phyloP scores from a whole-genome alignment of 257 asterid genomes.

The Solanum phureja region DNA sequence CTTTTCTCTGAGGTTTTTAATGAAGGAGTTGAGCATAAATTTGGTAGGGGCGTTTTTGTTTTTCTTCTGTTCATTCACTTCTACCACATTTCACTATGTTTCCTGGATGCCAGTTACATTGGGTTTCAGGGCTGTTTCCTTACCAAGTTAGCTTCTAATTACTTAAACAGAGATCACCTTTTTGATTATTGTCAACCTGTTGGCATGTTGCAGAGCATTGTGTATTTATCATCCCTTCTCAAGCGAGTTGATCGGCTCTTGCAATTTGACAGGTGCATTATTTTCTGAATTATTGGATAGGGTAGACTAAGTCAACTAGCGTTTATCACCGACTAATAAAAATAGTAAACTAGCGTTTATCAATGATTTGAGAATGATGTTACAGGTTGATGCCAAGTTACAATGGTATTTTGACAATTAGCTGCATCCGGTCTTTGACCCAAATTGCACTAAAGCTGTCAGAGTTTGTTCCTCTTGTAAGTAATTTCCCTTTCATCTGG shows the following conservation, averaged over 20 bases:
- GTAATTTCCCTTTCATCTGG: conserved; percentile 16
- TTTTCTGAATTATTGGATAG: conserved; percentile 1
- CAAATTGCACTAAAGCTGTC: conserved; percentile 86
- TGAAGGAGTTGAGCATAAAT: background rate
- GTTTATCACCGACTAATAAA: background rate
- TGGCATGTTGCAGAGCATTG: conserved; percentile 55
- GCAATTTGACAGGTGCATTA: conserved; percentile 81
- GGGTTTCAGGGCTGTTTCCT: background rate
- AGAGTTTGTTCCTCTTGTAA: conserved; percentile 75
- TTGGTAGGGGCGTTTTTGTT: background rate
- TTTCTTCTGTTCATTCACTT: background rate
- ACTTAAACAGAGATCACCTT: background rate
- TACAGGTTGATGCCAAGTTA: conserved; percentile 95
- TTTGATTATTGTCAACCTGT: conserved; percentile 6
- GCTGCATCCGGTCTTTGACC: conserved; percentile 74
- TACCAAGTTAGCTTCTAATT: background rate
- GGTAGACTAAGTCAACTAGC: background rate
- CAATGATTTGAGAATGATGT: conserved; percentile 4
- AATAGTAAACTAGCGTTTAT: background rate
- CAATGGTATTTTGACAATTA: conserved; percentile 80
- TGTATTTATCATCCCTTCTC: conserved; percentile 71
- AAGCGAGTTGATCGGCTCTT: conserved; percentile 92
- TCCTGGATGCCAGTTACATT: background rate
- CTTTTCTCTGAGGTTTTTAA: background rate
- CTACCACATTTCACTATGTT: background rate